Base-by-base conservation (phyloP, 1,139 yeast genomes). In the Starmera stellimalicola region DNA sequence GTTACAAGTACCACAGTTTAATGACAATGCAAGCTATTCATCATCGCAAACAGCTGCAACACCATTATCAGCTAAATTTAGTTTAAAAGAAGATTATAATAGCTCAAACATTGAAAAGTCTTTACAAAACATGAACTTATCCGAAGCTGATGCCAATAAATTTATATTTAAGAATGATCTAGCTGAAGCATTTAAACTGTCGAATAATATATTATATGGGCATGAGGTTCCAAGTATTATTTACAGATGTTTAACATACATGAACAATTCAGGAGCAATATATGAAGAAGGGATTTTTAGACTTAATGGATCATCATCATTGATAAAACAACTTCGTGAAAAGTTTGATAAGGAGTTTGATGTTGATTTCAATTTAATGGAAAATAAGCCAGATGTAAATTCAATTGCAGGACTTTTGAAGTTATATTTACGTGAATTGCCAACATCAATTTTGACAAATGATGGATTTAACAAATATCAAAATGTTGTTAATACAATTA, bases 211-310 rank as follows among this genome's bases (percentile, higher is more conserved):
- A 5, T 59, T 66, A 30, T 63, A 62, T 36, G 73, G 71, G 2
- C 52, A 47, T 30, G 42, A 40, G 14, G 73, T 91, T 9, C 97
- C 98, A 2, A 75, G 91, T 30, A 74, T 91, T 9, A 72, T 85
- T 16, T 81, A 62, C 49, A 63, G 95, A 39, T 85, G 95, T 50
- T 55, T 91, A 29, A 84, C 77, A 39, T 81, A 70, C 45, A 63
- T 91, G 32, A 68, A 71, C 35, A 68, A 65, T 31, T 70, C 78
- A 16, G 77, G 82, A 9, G 95, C 94, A 0, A 64, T 81, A 15
- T 73, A 72, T 42, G 94, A 85, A 54, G 95, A 88, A 52, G 98
- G 98, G 4, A 73, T 91, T 2, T 91, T 91, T 60, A 66, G 98
- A 42, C 63, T 88, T 37, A 84, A 93, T 55, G 98, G 98, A 3